phyloP scores from a whole-genome alignment of 1,284 basidiomycete genomes.

The Irpex lacteus region DNA sequence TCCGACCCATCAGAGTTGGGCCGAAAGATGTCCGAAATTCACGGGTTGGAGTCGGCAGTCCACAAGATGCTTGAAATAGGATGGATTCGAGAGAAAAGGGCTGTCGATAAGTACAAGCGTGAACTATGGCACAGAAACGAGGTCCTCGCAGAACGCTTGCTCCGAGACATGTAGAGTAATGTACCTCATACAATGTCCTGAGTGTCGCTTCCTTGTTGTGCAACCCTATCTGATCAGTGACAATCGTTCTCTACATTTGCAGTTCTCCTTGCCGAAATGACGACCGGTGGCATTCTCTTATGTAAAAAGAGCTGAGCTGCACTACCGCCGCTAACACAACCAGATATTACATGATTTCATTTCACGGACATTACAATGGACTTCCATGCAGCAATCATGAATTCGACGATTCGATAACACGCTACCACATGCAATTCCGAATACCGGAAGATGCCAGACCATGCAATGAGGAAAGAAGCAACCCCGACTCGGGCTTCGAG shows the following conservation, averaged over 20 bases:
- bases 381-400: not conserved
- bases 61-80: slow-evolving; percentile 19
- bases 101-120: slow-evolving; percentile 19
- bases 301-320: not conserved
- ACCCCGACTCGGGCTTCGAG: not conserved
- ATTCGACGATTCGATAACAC: not conserved
- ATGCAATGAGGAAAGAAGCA: not conserved
- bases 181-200: not conserved
- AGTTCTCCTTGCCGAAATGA: not conserved
- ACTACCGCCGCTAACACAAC: not conserved
- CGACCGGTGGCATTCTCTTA: not conserved
- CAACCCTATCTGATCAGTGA: not conserved
- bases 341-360: not conserved
- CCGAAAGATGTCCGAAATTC: slow-evolving; percentile 13
- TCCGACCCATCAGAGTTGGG: slow-evolving; percentile 18
- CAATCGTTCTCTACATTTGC: not conserved
- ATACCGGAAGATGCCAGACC: not conserved
- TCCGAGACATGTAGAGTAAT: slow-evolving; percentile 15
- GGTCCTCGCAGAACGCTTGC: slow-evolving; percentile 18
- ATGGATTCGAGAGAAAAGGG: slow-evolving; percentile 15
- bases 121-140: slow-evolving; percentile 20
- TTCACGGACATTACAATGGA: not conserved
- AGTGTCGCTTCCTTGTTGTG: not conserved
- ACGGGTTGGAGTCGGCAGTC: slow-evolving; percentile 13
- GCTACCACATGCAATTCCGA: not conserved